A percentile compares a stretch with the other conserved stretches of the same genome.
Evolutionary conservation across 169 alveolate species (phyloP).

Genomic region (Theileria parva): DNA sequence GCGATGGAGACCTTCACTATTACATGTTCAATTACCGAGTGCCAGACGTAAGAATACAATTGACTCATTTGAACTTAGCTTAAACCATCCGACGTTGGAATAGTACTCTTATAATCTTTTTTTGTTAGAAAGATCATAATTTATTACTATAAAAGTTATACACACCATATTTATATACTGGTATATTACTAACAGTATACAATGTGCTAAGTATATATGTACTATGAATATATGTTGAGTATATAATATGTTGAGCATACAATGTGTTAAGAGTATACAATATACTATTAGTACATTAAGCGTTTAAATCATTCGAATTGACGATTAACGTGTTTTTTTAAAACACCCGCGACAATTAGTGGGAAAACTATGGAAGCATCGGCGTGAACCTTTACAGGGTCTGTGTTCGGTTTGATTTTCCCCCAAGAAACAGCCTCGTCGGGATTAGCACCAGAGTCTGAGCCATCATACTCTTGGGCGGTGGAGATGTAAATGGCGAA

Average conservation of each 20-base stretch:
- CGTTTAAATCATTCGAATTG: background rate
- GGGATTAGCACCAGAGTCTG: conserved; percentile 99
- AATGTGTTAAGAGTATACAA: background rate
- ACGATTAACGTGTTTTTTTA: conserved; percentile 76
- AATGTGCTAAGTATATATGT: background rate
- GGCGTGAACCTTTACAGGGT: conserved; percentile 95
- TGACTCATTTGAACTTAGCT: conserved; percentile 11
- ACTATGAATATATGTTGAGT: background rate
- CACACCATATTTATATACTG: too few species aligned
- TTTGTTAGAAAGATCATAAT: background rate
- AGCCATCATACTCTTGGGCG: conserved; percentile 97
- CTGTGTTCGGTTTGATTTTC: conserved; percentile 91
- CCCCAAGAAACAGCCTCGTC: conserved; percentile 99
- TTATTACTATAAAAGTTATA: background rate
- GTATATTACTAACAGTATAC: too few species aligned
- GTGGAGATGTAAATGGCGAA: conserved; percentile 96
- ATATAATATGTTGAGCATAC: background rate
- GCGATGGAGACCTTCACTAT: conserved; percentile 96
- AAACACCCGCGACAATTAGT: conserved; percentile 91
- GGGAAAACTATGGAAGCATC: conserved; percentile 95
- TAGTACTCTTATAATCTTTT: conserved; percentile 36
- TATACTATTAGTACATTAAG: background rate
- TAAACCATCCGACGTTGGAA: conserved; percentile 58
- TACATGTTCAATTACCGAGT: conserved; percentile 94
- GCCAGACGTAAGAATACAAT: conserved; percentile 61